Evolutionary conservation across 371 early-diverging fungal species (phyloP).

Genomic region (Mortierella sp.): DNA sequence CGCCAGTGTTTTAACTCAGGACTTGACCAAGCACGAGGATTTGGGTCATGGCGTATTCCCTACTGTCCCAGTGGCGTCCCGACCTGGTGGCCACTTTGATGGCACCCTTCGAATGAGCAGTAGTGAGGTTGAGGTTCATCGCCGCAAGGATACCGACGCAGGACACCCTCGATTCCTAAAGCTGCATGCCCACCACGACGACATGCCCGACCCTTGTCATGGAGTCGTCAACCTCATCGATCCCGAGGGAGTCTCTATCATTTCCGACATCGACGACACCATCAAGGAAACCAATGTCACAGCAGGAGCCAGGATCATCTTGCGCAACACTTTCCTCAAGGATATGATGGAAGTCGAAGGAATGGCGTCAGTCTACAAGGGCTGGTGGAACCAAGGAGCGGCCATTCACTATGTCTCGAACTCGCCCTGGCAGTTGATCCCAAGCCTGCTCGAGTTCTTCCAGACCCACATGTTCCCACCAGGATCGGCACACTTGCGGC

Average conservation of each 20-base stretch:
- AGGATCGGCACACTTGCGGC: slow-evolving; percentile 81
- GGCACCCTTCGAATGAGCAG: slow-evolving; percentile 30
- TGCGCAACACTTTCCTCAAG: slow-evolving; percentile 81
- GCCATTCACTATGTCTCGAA: slow-evolving; percentile 94
- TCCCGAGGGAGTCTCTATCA: slow-evolving; percentile 66
- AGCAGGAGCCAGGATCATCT: slow-evolving; percentile 75
- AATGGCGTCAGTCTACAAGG: slow-evolving; percentile 58
- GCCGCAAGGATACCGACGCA: neutral
- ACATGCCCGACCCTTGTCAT: slow-evolving; percentile 23
- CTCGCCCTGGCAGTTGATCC: slow-evolving; percentile 90
- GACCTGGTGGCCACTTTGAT: slow-evolving; percentile 44
- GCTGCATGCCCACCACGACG: slow-evolving; percentile 29
- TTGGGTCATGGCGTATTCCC: slow-evolving; percentile 28
- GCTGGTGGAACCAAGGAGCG: slow-evolving; percentile 73
- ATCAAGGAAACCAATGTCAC: slow-evolving; percentile 77
- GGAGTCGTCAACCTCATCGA: slow-evolving; percentile 67
- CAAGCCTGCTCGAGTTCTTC: slow-evolving; percentile 81
- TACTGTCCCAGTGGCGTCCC: slow-evolving; percentile 28
- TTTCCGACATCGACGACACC: slow-evolving; percentile 77
- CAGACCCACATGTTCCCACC: slow-evolving; percentile 79
- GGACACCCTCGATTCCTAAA: slow-evolving; percentile 26
- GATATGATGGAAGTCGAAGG: slow-evolving; percentile 61
- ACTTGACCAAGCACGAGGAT: slow-evolving; percentile 15
- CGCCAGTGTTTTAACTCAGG: slow-evolving; percentile 1
- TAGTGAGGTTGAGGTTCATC: slow-evolving; percentile 11